phyloP scores from a whole-genome alignment of 768 basidiomycete species.

The Scleroderma bovista region DNA sequence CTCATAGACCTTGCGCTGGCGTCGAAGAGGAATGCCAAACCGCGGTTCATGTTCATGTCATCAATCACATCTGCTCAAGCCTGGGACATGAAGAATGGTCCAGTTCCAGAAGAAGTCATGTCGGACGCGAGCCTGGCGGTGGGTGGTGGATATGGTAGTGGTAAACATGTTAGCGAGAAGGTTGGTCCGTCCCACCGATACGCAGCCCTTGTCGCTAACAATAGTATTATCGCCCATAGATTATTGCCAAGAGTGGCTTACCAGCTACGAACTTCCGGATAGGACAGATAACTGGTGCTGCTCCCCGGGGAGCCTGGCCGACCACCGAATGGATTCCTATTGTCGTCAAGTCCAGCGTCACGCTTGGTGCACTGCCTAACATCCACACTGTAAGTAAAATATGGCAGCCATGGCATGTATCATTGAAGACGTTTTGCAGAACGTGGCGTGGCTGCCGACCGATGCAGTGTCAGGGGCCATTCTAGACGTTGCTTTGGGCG shows the following conservation, averaged over 20 bases:
- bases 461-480: conserved; percentile 23
- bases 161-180: conserved; percentile 24
- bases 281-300: conserved; percentile 33
- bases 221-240: conserved; percentile 6
- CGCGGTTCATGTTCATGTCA: conserved; percentile 37
- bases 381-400: conserved; percentile 21
- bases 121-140: conserved; percentile 22
- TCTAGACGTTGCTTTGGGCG: conserved; percentile 23
- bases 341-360: conserved; percentile 31
- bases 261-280: conserved; percentile 29
- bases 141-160: conserved; percentile 33
- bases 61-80: conserved; percentile 28
- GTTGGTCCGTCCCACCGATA: conserved; percentile 9
- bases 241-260: conserved; percentile 30
- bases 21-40: conserved; percentile 18
- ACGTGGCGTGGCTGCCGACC: conserved; percentile 27
- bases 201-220: neutral
- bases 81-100: conserved; percentile 9
- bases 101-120: conserved; percentile 30
- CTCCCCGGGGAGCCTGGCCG: conserved; percentile 32
- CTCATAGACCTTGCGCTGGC: conserved; percentile 36
- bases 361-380: conserved; percentile 26
- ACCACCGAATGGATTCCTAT: conserved; percentile 33
- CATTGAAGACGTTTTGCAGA: conserved; percentile 6
- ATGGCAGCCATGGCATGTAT: neutral